Evolutionary conservation across 352 stramenopile genomes (phyloP).

Genomic region (Globisporangium perplexum): DNA sequence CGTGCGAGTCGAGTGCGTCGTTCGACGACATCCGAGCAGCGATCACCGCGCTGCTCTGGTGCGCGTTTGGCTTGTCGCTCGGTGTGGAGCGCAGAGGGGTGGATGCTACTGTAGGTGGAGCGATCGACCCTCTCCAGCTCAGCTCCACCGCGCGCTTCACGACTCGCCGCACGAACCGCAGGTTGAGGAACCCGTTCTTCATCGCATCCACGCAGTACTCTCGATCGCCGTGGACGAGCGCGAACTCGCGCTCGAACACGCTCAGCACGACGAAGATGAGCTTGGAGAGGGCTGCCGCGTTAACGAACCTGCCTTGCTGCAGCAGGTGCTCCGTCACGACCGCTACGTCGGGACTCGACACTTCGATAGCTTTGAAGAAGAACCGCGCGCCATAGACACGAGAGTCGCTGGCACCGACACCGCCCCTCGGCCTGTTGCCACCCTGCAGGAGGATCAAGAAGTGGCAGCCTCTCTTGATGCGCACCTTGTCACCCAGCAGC

Average conservation of each 20-base stretch:
- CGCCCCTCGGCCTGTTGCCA: background rate
- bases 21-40: background rate
- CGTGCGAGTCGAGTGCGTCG: constrained; percentile 8
- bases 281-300: constrained; percentile 24
- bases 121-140: constrained; percentile 8
- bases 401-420: background rate
- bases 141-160: constrained; percentile 20
- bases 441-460: constrained; percentile 18
- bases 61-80: background rate
- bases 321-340: constrained; percentile 40
- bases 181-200: constrained; percentile 3
- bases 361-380: constrained; percentile 34
- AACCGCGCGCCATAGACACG: constrained; percentile 14
- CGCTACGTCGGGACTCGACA: constrained; percentile 32
- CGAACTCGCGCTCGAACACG: constrained; percentile 23
- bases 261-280: constrained; percentile 25
- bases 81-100: background rate
- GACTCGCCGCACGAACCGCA: constrained; percentile 18
- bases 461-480: constrained; percentile 37
- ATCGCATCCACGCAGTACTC: background rate
- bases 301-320: constrained; percentile 24
- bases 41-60: background rate
- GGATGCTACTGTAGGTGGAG: background rate
- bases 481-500: constrained; percentile 34
- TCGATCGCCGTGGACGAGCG: constrained; percentile 6